Conservation (phyloP, 1,284 basidiomycete genomes). For the Pterulicium gracile region DNA sequence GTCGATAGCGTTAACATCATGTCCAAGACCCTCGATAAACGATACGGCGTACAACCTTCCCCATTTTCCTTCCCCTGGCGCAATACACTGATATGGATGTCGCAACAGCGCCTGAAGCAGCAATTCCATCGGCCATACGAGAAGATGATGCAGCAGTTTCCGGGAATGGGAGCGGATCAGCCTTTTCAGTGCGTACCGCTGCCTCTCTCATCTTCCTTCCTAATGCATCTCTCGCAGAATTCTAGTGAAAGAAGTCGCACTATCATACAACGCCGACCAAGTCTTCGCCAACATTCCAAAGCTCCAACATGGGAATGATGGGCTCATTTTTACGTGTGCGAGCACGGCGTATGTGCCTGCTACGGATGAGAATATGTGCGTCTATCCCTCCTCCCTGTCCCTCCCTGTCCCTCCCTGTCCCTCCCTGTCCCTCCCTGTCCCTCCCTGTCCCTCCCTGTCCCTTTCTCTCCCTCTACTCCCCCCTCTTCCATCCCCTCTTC, state of each 20-base stretch:
- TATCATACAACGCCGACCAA: constrained; percentile 82
- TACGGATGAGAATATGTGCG: constrained; percentile 87
- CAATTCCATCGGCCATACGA: constrained; percentile 81
- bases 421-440: constrained; percentile 6
- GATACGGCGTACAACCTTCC: constrained; percentile 70
- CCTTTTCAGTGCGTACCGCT: constrained; percentile 75
- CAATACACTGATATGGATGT: constrained; percentile 10
- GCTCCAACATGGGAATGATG: constrained; percentile 92
- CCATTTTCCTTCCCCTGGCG: constrained; percentile 3
- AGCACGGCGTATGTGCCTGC: constrained; percentile 80
- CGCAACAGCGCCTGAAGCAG: constrained; percentile 63
- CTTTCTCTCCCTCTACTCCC: constrained; percentile 2
- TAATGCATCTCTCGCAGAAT: constrained; percentile 38
- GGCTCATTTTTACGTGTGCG: constrained; percentile 93
- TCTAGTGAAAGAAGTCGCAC: constrained; percentile 78
- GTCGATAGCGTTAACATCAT: constrained; percentile 84
- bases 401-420: constrained; percentile 8
- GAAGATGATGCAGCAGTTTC: constrained; percentile 59
- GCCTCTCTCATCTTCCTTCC: constrained; percentile 8
- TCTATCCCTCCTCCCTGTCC: constrained; percentile 3
- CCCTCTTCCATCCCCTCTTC: constrained; percentile 8
- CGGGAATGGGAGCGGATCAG: constrained; percentile 48
- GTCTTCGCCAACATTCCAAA: constrained; percentile 84
- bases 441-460: constrained; percentile 10
- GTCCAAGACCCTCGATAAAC: constrained; percentile 69